Conservation (phyloP, 176 grass and related monocot genomes). For the Pontederia crassipes region DNA sequence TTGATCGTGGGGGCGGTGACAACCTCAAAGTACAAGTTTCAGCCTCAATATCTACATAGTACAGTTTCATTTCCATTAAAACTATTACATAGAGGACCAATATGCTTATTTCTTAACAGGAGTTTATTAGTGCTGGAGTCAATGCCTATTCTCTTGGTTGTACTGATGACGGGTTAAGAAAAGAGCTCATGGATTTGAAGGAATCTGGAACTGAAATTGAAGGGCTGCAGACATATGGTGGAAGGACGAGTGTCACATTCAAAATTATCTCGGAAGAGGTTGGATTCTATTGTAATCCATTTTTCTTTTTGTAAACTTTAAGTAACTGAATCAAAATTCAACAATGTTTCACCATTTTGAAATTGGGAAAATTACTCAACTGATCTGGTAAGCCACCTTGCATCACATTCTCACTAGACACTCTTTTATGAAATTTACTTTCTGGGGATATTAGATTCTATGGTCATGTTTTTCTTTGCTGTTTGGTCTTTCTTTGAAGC, state of each 20-base stretch:
- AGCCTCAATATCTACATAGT: constrained; percentile 17
- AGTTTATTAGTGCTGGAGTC: constrained; percentile 75
- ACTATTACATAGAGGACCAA: background rate
- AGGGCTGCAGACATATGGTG: constrained; percentile 43
- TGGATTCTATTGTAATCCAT: constrained; percentile 6
- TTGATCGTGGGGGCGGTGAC: constrained; percentile 75
- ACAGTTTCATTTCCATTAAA: background rate
- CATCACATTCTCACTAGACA: too few species aligned
- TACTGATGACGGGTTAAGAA: constrained; percentile 84
- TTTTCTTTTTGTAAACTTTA: background rate
- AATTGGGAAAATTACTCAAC: too few species aligned
- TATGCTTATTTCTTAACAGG: constrained; percentile 37
- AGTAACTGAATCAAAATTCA: background rate
- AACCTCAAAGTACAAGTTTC: constrained; percentile 56
- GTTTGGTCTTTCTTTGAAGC: too few species aligned
- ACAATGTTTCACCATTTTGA: too few species aligned
- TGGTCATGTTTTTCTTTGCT: too few species aligned
- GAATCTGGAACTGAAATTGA: constrained; percentile 70
- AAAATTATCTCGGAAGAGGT: constrained; percentile 67
- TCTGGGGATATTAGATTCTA: too few species aligned
- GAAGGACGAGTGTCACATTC: constrained; percentile 58
- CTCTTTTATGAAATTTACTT: too few species aligned
- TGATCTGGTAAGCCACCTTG: too few species aligned
- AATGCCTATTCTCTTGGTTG: constrained; percentile 89
- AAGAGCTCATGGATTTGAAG: constrained; percentile 68